Conservation (phyloP, 805 yeast genomes). For the Ogataea degrootiae region DNA sequence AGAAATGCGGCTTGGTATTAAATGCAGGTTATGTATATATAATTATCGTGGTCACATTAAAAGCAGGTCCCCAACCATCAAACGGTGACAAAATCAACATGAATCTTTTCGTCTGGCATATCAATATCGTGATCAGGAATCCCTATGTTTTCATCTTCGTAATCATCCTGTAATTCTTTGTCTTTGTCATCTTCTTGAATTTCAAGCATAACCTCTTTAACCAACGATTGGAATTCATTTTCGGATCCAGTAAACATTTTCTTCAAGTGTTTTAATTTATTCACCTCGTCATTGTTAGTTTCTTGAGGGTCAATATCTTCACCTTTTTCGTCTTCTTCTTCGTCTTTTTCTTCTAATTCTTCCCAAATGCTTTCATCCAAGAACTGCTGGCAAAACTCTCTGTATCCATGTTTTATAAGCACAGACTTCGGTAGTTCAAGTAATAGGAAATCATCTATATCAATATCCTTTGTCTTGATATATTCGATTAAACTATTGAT, state of each 20-base stretch:
- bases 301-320: not conserved
- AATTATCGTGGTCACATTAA: too few species aligned
- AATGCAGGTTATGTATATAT: too few species aligned
- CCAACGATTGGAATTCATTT: constrained; percentile 4
- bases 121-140: not conserved
- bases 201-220: constrained; percentile 4
- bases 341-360: too few species aligned
- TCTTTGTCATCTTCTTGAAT: not conserved
- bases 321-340: not conserved
- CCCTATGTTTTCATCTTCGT: not conserved
- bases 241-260: not conserved
- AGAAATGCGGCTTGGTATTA: too few species aligned
- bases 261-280: constrained; percentile 8
- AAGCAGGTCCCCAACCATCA: too few species aligned
- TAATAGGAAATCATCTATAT: too few species aligned
- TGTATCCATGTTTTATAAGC: too few species aligned
- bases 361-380: too few species aligned
- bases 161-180: not conserved
- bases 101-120: not conserved
- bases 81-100: not conserved
- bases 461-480: too few species aligned
- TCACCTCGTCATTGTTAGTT: not conserved
- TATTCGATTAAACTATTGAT: too few species aligned
- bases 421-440: too few species aligned
- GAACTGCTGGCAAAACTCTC: too few species aligned